Conservation (phyloP, 176 grass and related monocot genomes). For the Aegilops longissima region DNA sequence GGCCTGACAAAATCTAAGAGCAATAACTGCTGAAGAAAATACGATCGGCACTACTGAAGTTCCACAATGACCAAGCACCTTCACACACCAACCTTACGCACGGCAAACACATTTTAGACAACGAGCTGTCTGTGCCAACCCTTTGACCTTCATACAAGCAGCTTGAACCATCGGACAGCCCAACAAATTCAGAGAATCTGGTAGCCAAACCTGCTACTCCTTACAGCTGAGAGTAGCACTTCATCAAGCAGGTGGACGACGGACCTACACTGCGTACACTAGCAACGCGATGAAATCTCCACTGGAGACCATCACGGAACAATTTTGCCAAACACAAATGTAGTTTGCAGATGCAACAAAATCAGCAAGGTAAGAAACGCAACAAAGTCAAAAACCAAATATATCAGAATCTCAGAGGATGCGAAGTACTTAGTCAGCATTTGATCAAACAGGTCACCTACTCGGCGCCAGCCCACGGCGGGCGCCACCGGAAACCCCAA, state of each 20-base stretch:
- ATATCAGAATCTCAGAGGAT: not conserved
- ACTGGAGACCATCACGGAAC: not conserved
- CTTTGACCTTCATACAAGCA: conserved; percentile 18
- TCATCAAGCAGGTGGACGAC: conserved; percentile 30
- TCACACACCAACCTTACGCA: conserved; percentile 30
- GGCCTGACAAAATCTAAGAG: conserved; percentile 15
- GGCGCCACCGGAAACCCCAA: conserved; percentile 29
- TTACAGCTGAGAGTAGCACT: conserved; percentile 10
- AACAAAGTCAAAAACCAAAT: not conserved
- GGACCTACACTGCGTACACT: not conserved
- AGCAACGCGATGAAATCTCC: not conserved
- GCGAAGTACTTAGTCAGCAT: conserved; percentile 11
- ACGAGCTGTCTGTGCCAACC: not conserved
- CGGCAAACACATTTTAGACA: not conserved
- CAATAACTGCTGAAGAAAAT: conserved; percentile 22
- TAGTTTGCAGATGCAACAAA: not conserved
- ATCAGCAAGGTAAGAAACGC: not conserved
- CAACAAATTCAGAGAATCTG: conserved; percentile 19
- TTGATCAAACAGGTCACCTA: conserved; percentile 38
- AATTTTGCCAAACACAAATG: not conserved
- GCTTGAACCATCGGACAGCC: conserved; percentile 33
- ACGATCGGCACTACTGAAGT: not conserved
- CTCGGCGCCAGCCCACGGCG: conserved; percentile 36
- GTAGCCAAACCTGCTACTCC: conserved; percentile 5
- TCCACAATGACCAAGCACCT: conserved; percentile 39